A percentile compares a stretch with the other conserved stretches of the same genome.
Conservation (phyloP, 345 rosid genomes). For the Conringia planisiliqua region DNA sequence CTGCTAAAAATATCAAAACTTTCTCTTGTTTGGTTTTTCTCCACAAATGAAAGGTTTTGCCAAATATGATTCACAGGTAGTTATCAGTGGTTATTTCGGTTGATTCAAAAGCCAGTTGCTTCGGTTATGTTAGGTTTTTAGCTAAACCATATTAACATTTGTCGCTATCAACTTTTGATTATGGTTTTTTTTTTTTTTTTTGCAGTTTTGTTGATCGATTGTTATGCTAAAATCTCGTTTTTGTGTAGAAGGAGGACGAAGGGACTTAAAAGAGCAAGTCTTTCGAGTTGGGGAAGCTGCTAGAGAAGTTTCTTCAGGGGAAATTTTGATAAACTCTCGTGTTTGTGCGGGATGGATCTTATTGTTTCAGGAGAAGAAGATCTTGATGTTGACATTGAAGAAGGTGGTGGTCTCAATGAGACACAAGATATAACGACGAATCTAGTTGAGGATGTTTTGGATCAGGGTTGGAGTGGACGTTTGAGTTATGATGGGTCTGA, state of each 20-base stretch:
- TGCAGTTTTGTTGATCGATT: not conserved
- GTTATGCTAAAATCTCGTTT: not conserved
- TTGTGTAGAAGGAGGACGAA: constrained; percentile 2
- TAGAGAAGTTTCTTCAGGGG: not conserved
- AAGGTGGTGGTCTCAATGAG: constrained; percentile 34
- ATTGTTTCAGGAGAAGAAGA: constrained; percentile 35
- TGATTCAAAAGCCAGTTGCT: not conserved
- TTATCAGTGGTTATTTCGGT: not conserved
- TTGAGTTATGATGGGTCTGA: constrained; percentile 33
- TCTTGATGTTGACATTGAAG: constrained; percentile 63
- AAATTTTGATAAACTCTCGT: not conserved
- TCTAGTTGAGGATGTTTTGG: constrained; percentile 29
- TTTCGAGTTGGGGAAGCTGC: not conserved
- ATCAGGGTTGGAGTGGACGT: constrained; percentile 30
- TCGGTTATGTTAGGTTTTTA: constrained; percentile 1
- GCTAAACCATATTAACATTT: not conserved
- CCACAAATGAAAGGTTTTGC: not conserved
- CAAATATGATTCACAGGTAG: not conserved
- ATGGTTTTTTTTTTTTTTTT: not conserved
- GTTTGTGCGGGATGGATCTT: constrained; percentile 35
- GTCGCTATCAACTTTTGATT: not conserved
- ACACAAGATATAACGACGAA: constrained; percentile 29
- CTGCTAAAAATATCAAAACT: not conserved
- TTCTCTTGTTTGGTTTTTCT: not conserved
- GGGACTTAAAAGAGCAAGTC: not conserved